These are phyloP conservation scores for Aspergillus sparsus DNA, from an alignment of 495 filamentous ascomycete genomes.

Conservation along the genomic window DNA sequence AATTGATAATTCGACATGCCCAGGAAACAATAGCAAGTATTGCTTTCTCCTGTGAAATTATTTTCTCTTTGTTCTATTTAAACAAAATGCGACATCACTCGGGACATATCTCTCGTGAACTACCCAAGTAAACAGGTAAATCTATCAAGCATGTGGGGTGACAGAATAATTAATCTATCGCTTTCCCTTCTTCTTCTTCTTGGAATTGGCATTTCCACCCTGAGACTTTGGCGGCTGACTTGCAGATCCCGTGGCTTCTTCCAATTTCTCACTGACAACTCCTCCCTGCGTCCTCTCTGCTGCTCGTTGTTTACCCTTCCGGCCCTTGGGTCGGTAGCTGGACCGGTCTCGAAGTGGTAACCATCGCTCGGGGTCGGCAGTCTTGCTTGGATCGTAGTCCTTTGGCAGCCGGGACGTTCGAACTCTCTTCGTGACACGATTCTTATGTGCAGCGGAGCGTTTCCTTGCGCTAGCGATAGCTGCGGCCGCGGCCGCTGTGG, in stretches of 20 bases:
- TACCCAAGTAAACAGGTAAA: too few species aligned
- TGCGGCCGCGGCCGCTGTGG: slow-evolving; percentile 38
- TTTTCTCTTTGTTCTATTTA: too few species aligned
- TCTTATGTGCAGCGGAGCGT: slow-evolving; percentile 55
- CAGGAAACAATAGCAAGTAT: neutral
- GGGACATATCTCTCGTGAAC: too few species aligned
- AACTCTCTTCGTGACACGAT: slow-evolving; percentile 60
- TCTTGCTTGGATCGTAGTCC: slow-evolving; percentile 72
- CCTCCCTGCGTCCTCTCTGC: slow-evolving; percentile 85
- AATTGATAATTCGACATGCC: slow-evolving; percentile 19
- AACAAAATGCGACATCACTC: too few species aligned
- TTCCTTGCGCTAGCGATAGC: slow-evolving; percentile 54
- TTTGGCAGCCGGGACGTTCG: slow-evolving; percentile 73
- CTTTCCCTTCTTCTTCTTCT: slow-evolving; percentile 64
- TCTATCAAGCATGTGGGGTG: too few species aligned
- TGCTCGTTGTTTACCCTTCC: slow-evolving; percentile 82
- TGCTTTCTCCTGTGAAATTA: neutral
- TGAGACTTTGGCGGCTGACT: slow-evolving; percentile 39
- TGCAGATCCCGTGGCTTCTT: slow-evolving; percentile 59
- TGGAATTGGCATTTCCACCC: slow-evolving; percentile 50
- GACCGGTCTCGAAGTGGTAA: slow-evolving; percentile 85
- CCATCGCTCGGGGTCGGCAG: slow-evolving; percentile 88
- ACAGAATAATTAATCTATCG: slow-evolving; percentile 21
- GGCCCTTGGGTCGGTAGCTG: slow-evolving; percentile 84
- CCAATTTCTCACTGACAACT: slow-evolving; percentile 65